Percentiles rank a stretch among this genome's conserved stretches.
Evolutionary conservation across 257 asterid species (phyloP).

Genomic region (Ocimum tenuiflorum): DNA sequence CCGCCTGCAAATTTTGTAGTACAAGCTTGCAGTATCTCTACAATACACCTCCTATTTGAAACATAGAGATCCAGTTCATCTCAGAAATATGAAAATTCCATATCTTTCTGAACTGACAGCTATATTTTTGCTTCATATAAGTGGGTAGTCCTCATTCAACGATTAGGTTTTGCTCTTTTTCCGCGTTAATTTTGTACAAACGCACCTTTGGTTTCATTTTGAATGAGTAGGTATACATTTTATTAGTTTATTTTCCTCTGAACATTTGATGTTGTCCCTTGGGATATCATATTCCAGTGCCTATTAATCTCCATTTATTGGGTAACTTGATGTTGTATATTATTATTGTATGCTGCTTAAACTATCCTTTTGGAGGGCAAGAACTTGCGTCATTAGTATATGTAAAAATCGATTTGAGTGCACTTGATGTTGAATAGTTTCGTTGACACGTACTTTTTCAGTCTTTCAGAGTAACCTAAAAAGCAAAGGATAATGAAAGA

Average conservation of each 20-base stretch:
- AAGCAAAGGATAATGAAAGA: background rate
- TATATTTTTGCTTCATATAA: too few relatives aligned
- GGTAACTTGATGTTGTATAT: constrained; percentile 2
- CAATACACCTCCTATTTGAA: background rate
- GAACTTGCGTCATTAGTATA: too few relatives aligned
- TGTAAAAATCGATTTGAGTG: background rate
- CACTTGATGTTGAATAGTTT: background rate
- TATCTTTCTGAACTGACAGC: too few relatives aligned
- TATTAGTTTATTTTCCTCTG: too few relatives aligned
- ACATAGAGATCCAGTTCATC: too few relatives aligned
- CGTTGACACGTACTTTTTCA: background rate
- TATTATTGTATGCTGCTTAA: background rate
- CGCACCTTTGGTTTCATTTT: too few relatives aligned
- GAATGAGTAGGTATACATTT: too few relatives aligned
- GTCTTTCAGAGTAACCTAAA: background rate
- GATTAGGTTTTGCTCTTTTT: too few relatives aligned
- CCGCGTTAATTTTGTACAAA: too few relatives aligned
- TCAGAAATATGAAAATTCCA: too few relatives aligned
- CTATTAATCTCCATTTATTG: background rate
- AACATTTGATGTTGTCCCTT: background rate
- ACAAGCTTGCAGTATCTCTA: background rate
- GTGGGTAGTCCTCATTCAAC: too few relatives aligned
- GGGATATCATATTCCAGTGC: constrained; percentile 9
- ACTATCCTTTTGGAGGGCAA: background rate
- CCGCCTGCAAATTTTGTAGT: background rate